These are phyloP conservation scores for Eremochloa ophiuroides DNA, from an alignment of 176 grass and related monocot genomes.

Conservation along the genomic window DNA sequence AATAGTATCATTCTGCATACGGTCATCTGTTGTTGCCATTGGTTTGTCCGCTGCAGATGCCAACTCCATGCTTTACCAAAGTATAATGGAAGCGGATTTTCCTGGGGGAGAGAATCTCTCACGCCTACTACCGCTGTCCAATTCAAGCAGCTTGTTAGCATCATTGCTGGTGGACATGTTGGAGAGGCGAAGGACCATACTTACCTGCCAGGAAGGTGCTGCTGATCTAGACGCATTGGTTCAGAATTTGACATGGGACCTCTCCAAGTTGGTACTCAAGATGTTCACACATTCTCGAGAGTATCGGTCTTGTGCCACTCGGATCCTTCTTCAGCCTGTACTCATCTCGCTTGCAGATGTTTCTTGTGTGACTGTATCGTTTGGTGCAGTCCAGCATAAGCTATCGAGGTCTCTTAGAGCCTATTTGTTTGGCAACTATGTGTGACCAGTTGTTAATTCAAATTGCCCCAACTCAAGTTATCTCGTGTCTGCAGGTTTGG, in stretches of 20 bases:
- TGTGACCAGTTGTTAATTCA: not conserved
- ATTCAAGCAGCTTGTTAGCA: slow-evolving; percentile 37
- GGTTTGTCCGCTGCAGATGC: slow-evolving; percentile 16
- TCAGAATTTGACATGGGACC: slow-evolving; percentile 66
- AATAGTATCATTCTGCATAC: slow-evolving; percentile 64
- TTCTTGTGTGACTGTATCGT: slow-evolving; percentile 15
- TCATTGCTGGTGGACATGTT: slow-evolving; percentile 39
- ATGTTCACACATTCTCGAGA: slow-evolving; percentile 56
- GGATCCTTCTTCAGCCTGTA: slow-evolving; percentile 56
- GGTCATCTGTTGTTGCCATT: slow-evolving; percentile 39
- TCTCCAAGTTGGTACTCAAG: slow-evolving; percentile 59
- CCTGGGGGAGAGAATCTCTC: not conserved
- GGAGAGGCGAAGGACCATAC: slow-evolving; percentile 29
- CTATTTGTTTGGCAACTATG: not conserved
- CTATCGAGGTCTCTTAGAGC: slow-evolving; percentile 42
- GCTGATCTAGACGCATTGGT: slow-evolving; percentile 38
- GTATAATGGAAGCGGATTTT: slow-evolving; percentile 6
- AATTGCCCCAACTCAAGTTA: not conserved
- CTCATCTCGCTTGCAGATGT: slow-evolving; percentile 50
- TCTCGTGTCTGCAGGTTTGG: slow-evolving; percentile 41
- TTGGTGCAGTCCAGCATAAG: slow-evolving; percentile 29
- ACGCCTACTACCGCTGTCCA: slow-evolving; percentile 29
- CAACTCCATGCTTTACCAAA: slow-evolving; percentile 37
- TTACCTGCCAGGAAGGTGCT: not conserved
- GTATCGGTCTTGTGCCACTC: slow-evolving; percentile 45